Base-by-base conservation (phyloP, 116 monocot genomes). In the Dioscorea cayenensis region DNA sequence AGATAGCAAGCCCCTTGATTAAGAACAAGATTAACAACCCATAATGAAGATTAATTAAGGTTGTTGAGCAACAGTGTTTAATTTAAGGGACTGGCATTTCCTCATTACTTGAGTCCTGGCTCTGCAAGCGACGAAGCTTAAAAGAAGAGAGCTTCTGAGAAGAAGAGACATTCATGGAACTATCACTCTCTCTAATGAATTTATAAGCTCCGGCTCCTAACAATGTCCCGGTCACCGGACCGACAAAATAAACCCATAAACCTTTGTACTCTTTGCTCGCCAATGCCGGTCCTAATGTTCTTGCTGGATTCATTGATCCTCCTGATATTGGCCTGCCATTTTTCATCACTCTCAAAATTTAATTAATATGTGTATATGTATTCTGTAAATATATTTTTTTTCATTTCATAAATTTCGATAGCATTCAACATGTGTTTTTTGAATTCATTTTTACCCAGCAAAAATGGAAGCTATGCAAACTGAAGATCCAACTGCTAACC, bases 301-400 rank as follows among this genome's bases (percentile, higher is more conserved):
- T 75, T 48, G 82, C 84, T 2, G 88, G 88, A 69, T 88, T 88
- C 88, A 88, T 88, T 51, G 88, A 88, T 51, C 84, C 88, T 55
- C 55, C 55, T 55, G 55, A 55, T 55, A 55, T 16, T 5, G 55
- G 55, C 70, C 72, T n/a, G 21, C 67, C 43, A 36, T 67, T n/a
- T 17, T 14, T 1, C n/a, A 55, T 55, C 55, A 55, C 55, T 55
- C 3, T 1, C 32, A 32, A 32, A 32, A 32, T 32, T 32, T 32
- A 32, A 32, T 32, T 32, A 32, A 32, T 32, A 3, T 32, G 32
- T 32, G 32, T 32, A 32, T 2, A 32, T 32, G 4, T 32, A 32
- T 32, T 32, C 32, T 32, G 4, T 1, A 32, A 32, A 4, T 25
- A 25, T 25, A 25, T 25, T 25, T 25, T 32, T 32, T 32, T 32